A percentile compares a stretch with the other conserved stretches of the same genome.
Evolutionary conservation across 192 early-diverging fungal species (phyloP).

Genomic region (Mortierella antarctica): DNA sequence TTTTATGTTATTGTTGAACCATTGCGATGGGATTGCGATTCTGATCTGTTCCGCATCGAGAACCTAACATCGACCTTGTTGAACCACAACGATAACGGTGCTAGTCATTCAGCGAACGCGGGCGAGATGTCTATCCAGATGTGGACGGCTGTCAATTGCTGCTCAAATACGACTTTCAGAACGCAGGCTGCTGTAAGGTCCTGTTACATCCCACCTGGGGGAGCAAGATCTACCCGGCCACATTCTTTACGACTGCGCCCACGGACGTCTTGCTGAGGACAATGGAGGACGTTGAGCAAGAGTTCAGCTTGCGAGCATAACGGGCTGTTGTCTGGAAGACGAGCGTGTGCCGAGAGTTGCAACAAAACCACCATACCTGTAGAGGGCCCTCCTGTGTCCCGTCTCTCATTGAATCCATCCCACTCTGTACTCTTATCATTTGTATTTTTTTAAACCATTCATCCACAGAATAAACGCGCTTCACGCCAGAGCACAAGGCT

Average conservation of each 20-base stretch:
- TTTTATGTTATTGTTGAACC: not conserved
- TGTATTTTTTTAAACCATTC: not conserved
- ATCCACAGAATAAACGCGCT: too few relatives aligned
- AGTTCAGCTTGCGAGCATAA: not conserved
- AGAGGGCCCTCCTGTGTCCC: not conserved
- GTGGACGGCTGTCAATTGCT: conserved; percentile 84
- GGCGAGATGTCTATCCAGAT: conserved; percentile 87
- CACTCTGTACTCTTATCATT: not conserved
- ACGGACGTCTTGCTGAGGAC: conserved; percentile 50
- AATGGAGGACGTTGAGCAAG: conserved; percentile 26
- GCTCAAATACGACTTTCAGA: conserved; percentile 80
- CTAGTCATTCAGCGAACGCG: conserved; percentile 72
- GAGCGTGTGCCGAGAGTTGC: too few relatives aligned
- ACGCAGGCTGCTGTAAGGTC: conserved; percentile 86
- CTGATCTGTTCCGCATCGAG: not conserved
- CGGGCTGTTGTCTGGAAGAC: too few relatives aligned
- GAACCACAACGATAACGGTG: not conserved
- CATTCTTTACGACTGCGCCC: conserved; percentile 86
- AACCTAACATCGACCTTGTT: not conserved
- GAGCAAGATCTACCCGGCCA: conserved; percentile 89
- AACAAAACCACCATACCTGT: too few relatives aligned
- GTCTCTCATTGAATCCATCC: not conserved
- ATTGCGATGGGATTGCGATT: not conserved
- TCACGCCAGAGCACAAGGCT: too few relatives aligned
- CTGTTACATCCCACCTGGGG: conserved; percentile 92